phyloP scores from a whole-genome alignment of 345 rosid genomes.

The Populus tremula region DNA sequence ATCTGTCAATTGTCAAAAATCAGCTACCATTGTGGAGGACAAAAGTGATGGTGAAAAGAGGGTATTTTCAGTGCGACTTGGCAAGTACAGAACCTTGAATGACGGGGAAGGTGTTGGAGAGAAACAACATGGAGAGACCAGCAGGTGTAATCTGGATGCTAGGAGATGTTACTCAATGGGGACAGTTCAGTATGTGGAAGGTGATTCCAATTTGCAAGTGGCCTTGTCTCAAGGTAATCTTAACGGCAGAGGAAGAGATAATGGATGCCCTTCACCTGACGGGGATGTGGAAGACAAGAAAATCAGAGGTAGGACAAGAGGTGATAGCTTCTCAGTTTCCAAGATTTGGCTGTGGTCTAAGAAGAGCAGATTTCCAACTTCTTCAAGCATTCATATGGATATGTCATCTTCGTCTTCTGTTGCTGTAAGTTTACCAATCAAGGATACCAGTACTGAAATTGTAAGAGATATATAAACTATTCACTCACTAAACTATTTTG shows the following conservation, averaged over 20 bases:
- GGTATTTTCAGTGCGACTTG: constrained; percentile 60
- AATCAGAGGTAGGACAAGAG: constrained; percentile 36
- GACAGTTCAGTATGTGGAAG: constrained; percentile 53
- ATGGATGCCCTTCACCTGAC: constrained; percentile 5
- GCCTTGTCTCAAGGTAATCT: constrained; percentile 26
- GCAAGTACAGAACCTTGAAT: constrained; percentile 48
- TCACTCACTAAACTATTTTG: background rate
- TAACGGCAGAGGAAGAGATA: constrained; percentile 7
- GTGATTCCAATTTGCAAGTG: constrained; percentile 45
- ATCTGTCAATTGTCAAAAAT: constrained; percentile 16
- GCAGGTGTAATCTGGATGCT: constrained; percentile 39
- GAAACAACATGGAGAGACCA: constrained; percentile 36
- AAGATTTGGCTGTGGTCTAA: constrained; percentile 71
- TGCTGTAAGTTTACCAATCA: background rate
- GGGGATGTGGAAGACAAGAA: constrained; percentile 43
- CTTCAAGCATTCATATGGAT: constrained; percentile 16
- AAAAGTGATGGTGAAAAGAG: constrained; percentile 29
- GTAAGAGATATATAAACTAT: background rate
- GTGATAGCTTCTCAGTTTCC: constrained; percentile 57
- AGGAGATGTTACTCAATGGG: constrained; percentile 84
- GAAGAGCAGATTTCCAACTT: constrained; percentile 33
- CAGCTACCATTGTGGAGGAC: constrained; percentile 8
- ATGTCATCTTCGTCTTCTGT: background rate
- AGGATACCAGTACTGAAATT: background rate
- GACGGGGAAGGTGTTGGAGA: constrained; percentile 30